Conservation (phyloP, 75 land plant genomes). For the Cryptomeria japonica region DNA sequence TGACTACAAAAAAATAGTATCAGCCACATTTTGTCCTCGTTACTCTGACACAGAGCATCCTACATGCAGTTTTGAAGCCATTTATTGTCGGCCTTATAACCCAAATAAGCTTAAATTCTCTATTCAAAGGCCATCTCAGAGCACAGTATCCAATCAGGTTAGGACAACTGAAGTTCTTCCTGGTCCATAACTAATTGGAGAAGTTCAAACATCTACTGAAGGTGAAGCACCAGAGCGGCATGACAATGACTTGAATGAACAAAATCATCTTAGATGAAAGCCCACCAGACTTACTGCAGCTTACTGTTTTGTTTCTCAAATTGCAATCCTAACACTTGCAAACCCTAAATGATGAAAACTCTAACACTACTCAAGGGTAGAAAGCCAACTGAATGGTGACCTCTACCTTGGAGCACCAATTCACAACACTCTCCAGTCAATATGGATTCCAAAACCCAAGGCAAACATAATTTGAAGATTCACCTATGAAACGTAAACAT, state of each 20-base stretch:
- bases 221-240: constrained; percentile 12
- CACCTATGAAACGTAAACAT: too few species aligned
- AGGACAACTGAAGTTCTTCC: too few species aligned
- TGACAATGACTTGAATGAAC: constrained; percentile 39
- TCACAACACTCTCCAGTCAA: too few species aligned
- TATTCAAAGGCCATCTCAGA: too few species aligned
- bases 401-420: too few species aligned
- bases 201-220: neutral
- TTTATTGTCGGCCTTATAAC: neutral
- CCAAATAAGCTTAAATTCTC: neutral
- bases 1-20: neutral
- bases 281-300: constrained; percentile 20
- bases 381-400: too few species aligned
- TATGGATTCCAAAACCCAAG: too few species aligned
- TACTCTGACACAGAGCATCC: neutral
- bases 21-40: neutral
- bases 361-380: too few species aligned
- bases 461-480: too few species aligned
- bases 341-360: too few species aligned
- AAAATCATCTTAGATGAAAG: constrained; percentile 29
- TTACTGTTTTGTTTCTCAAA: constrained; percentile 8
- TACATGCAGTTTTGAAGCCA: neutral
- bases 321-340: neutral
- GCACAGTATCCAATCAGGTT: too few species aligned
- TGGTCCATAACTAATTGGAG: neutral